A percentile compares a stretch with the other conserved stretches of the same genome.
These are phyloP conservation scores for Brassica balearica DNA, from an alignment of 441 rosid species.

Conservation along the genomic window DNA sequence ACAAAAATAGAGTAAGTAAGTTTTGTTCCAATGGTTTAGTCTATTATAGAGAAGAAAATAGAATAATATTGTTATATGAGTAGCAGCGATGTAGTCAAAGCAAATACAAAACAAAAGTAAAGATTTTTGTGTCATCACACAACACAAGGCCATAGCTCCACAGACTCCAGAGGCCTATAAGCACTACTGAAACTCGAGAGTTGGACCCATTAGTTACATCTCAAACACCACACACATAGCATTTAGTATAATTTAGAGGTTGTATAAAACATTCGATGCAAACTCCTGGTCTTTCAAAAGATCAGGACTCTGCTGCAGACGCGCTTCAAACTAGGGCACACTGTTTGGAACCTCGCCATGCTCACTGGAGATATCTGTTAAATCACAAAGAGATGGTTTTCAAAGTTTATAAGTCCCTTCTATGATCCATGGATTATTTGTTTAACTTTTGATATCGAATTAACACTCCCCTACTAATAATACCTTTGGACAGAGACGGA, in stretches of 20 bases:
- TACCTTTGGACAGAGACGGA: conserved; percentile 93
- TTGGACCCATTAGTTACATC: conserved; percentile 33
- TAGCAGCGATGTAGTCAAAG: not conserved
- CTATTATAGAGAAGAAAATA: too few relatives aligned
- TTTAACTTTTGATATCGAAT: not conserved
- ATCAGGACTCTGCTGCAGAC: conserved; percentile 50
- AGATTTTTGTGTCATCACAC: not conserved
- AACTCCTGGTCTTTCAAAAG: not conserved
- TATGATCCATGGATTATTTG: not conserved
- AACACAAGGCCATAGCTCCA: not conserved
- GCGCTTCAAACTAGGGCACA: conserved; percentile 89
- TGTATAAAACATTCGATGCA: conserved; percentile 7
- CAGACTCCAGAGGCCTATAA: conserved; percentile 3
- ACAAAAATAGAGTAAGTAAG: too few relatives aligned
- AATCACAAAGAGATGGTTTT: not conserved
- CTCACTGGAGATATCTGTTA: conserved; percentile 71
- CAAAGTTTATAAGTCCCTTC: not conserved
- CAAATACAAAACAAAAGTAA: not conserved
- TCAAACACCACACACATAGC: conserved; percentile 27
- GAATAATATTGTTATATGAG: too few relatives aligned
- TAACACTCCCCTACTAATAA: conserved; percentile 26
- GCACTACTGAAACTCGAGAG: conserved; percentile 32
- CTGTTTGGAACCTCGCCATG: conserved; percentile 71
- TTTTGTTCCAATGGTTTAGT: too few relatives aligned
- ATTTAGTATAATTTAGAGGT: conserved; percentile 12